A percentile compares a stretch with the other conserved stretches of the same genome.
Evolutionary conservation across 371 early-diverging fungal species (phyloP).

Genomic region (Mortierella sp.): DNA sequence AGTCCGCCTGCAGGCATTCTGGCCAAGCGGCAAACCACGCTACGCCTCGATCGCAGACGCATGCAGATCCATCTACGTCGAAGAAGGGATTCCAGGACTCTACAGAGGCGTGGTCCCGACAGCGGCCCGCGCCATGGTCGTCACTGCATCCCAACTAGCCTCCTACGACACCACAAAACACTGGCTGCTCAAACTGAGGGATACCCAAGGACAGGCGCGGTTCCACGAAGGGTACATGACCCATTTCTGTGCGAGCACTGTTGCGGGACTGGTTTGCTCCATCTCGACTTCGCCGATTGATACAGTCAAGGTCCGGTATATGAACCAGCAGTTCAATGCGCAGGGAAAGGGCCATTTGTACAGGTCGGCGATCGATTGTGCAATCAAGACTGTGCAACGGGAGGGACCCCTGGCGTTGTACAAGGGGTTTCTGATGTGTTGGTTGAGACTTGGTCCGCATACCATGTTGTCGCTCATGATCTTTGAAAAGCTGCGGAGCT

Average conservation of each 20-base stretch:
- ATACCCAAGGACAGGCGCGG: conserved; percentile 9
- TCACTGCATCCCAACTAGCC: conserved; percentile 66
- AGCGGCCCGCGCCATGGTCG: conserved; percentile 59
- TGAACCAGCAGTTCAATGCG: conserved; percentile 61
- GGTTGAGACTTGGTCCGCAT: conserved; percentile 62
- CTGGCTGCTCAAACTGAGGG: conserved; percentile 46
- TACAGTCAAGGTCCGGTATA: conserved; percentile 63
- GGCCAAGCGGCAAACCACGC: conserved; percentile 41
- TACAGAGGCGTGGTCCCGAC: conserved; percentile 60
- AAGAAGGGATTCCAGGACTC: conserved; percentile 59
- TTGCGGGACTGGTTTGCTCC: conserved; percentile 60
- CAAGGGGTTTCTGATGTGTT: conserved; percentile 61
- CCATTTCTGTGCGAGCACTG: conserved; percentile 42
- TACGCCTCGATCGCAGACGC: conserved; percentile 52
- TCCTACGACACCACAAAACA: conserved; percentile 66
- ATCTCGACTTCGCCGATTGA: conserved; percentile 63
- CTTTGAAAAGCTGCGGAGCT: conserved; percentile 57
- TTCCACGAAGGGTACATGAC: conserved; percentile 40
- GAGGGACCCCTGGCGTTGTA: conserved; percentile 60
- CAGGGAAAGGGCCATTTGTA: conserved; percentile 39
- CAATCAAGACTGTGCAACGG: conserved; percentile 40
- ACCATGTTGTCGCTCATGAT: conserved; percentile 61
- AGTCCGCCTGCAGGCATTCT: conserved; percentile 48
- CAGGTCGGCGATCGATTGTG: conserved; percentile 52
- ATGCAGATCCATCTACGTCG: conserved; percentile 45